phyloP scores from a whole-genome alignment of 179 eudicot genomes.

The Silene vulgaris region DNA sequence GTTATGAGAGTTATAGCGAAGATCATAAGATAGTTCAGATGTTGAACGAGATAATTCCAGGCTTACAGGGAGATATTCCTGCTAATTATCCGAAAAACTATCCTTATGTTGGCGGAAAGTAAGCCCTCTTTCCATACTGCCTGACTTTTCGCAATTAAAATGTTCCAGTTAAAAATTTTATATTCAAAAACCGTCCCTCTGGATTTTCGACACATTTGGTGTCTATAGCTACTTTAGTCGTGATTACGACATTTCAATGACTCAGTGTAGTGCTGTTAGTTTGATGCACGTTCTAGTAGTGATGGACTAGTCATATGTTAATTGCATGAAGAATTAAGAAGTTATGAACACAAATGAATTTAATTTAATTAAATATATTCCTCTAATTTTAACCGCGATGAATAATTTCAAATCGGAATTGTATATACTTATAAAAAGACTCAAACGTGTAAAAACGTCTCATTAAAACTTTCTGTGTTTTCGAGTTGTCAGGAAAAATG shows the following conservation, averaged over 20 bases:
- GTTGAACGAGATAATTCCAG: slow-evolving; percentile 41
- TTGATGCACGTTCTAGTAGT: slow-evolving; percentile 25
- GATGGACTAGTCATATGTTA: background rate
- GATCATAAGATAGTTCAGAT: slow-evolving; percentile 38
- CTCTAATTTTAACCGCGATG: too few relatives aligned
- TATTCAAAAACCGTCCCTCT: background rate
- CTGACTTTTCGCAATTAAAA: too few relatives aligned
- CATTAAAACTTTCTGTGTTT: background rate
- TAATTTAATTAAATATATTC: background rate
- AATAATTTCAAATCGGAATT: too few relatives aligned
- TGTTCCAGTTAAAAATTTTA: too few relatives aligned
- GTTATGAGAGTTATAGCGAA: slow-evolving; percentile 46
- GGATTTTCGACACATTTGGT: background rate
- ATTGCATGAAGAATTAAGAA: background rate
- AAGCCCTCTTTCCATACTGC: background rate
- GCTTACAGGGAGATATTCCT: slow-evolving; percentile 43
- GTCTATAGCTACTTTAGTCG: background rate
- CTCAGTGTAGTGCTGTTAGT: background rate
- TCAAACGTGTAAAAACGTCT: background rate
- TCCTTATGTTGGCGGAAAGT: slow-evolving; percentile 39
- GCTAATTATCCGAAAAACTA: slow-evolving; percentile 34
- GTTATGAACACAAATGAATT: background rate
- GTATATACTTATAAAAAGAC: too few relatives aligned
- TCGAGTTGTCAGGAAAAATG: slow-evolving; percentile 29
- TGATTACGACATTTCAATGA: background rate